Percentiles rank a stretch among this genome's conserved stretches.
Conservation (phyloP, 371 early-diverging fungal species). For the Homolaphlyctis polyrhiza region DNA sequence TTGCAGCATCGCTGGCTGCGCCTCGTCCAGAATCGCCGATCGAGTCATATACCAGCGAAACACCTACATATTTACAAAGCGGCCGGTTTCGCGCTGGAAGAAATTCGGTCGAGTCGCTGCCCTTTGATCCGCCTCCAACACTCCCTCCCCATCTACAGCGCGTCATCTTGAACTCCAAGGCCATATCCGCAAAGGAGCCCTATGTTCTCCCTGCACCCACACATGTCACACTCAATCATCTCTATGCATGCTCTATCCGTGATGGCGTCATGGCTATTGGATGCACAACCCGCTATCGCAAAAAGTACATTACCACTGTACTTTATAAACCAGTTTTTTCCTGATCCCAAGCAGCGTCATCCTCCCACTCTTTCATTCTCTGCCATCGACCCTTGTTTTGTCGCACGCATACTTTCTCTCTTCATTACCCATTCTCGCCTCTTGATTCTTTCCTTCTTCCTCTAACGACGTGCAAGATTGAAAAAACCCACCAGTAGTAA, state of each 20-base stretch:
- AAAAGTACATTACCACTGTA: slow-evolving; percentile 53
- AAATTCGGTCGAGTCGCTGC: slow-evolving; percentile 9
- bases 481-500: no score
- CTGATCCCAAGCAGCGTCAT: no score
- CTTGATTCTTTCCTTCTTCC: no score
- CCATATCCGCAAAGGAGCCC: slow-evolving; percentile 62
- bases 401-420: no score
- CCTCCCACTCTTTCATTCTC: no score
- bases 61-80: slow-evolving; percentile 46
- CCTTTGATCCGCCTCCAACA: slow-evolving; percentile 67
- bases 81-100: slow-evolving; percentile 19
- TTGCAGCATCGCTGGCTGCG: not conserved
- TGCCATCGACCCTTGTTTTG: no score
- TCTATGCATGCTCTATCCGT: slow-evolving; percentile 92
- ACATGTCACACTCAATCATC: slow-evolving; percentile 90
- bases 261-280: slow-evolving; percentile 95
- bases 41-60: slow-evolving; percentile 58
- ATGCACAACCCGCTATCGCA: slow-evolving; percentile 55
- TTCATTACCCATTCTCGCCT: no score
- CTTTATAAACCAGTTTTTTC: slow-evolving; percentile 38
- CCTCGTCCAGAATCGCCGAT: slow-evolving; percentile 44
- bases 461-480: no score
- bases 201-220: slow-evolving; percentile 80
- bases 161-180: slow-evolving; percentile 75
- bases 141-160: slow-evolving; percentile 91